Evolutionary conservation across 108 stramenopile genomes (phyloP), one percentile per base, ranked within the genome.

Genomic region (Cyclotella kingstonii): DNA sequence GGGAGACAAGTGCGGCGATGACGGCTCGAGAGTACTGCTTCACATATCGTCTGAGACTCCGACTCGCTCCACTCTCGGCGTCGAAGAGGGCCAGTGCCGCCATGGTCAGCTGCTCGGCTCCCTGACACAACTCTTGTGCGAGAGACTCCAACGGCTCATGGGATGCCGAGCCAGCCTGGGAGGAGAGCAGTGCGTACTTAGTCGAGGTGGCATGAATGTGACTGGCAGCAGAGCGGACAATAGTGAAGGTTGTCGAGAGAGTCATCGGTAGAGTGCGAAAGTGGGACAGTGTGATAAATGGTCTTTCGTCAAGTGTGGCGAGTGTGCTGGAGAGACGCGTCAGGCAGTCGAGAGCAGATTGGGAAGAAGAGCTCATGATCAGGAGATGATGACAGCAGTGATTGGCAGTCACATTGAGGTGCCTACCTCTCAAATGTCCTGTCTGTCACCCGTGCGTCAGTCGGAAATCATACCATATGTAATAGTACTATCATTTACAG

Each of bases 131-230:
- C 54, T 89, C 87, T 23, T 46, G 25, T n/a, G 81, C 75, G 9
- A 76, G 40, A 30, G 70, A 70, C n/a, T n/a, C n/a, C n/a, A n/a
- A n/a, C n/a, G n/a, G n/a, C n/a, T n/a, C n/a, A n/a, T n/a, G n/a
- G n/a, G n/a, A n/a, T n/a, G n/a, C n/a, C n/a, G n/a, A n/a, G 12
- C 51, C 66, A 14, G 78, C 76, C 21, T 87, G 21, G 1, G 39
- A 84, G 9, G 80, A 78, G 15, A 93, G 69, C 11, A 93, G 63
- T 7, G 91, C 80, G 62, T 86, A 93, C 52, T 89, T 93, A 23
- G 91, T 93, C n/a, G 84, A 73, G 25, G 84, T 86, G 23, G 76
- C 79, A 21, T 84, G 69, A 9, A 93, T 69, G 42, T 85, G 40
- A 23, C 63, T 18, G 2, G 86, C 78, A 21, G 81, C 91, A 30